A percentile compares a stretch with the other conserved stretches of the same genome.
phyloP scores from a whole-genome alignment of 192 early-diverging fungal genomes.

The Coemansia sp. region DNA sequence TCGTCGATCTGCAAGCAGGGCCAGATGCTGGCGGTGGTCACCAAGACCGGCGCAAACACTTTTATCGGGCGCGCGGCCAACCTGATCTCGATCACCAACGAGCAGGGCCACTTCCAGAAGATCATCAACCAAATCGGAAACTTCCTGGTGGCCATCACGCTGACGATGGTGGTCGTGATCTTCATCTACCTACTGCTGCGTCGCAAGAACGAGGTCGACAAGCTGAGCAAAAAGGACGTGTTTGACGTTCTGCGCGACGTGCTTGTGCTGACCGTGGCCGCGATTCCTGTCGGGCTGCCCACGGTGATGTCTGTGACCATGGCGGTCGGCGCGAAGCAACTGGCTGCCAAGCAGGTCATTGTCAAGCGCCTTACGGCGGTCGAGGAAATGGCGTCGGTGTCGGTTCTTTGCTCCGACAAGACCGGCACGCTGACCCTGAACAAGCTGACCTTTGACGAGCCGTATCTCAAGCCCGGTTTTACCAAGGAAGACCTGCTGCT shows the following conservation, averaged over 20 bases:
- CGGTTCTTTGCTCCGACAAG: conserved; percentile 83
- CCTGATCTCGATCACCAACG: conserved; percentile 88
- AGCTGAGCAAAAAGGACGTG: conserved; percentile 57
- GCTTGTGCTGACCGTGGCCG: conserved; percentile 90
- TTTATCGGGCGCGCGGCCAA: conserved; percentile 95
- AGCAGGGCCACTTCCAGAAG: conserved; percentile 97
- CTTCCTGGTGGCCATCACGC: conserved; percentile 84
- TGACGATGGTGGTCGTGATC: conserved; percentile 77
- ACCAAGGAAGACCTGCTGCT: conserved; percentile 79
- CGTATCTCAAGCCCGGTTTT: conserved; percentile 66
- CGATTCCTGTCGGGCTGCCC: conserved; percentile 90
- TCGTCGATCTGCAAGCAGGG: conserved; percentile 95
- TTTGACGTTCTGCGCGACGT: conserved; percentile 68
- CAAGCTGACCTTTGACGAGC: conserved; percentile 88
- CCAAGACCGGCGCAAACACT: conserved; percentile 91
- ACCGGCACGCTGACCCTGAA: conserved; percentile 91
- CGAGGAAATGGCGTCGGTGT: conserved; percentile 88
- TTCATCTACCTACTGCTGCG: conserved; percentile 71
- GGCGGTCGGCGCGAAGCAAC: conserved; percentile 86
- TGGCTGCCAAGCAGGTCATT: conserved; percentile 90
- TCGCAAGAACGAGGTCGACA: conserved; percentile 53
- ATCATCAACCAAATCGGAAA: conserved; percentile 91
- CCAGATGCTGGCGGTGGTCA: conserved; percentile 88
- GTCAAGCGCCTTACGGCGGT: conserved; percentile 93
- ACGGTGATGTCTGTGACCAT: conserved; percentile 94